A percentile compares a stretch with the other conserved stretches of the same genome.
These are phyloP conservation scores for Thalassiosira pacifica DNA, from an alignment of 352 stramenopile species.

Conservation along the genomic window DNA sequence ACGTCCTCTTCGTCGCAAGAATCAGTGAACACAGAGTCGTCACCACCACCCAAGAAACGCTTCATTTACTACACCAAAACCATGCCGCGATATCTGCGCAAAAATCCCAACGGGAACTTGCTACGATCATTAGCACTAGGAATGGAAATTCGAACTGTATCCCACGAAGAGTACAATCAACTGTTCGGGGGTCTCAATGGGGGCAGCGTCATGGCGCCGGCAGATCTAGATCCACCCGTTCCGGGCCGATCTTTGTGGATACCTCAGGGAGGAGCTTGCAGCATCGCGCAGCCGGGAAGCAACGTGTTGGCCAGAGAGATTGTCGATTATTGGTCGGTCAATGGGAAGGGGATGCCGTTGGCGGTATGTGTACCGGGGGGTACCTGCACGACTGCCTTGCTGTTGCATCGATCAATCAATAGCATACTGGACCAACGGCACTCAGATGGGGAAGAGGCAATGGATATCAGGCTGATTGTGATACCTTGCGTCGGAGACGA, in stretches of 20 bases:
- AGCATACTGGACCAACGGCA: constrained; percentile 40
- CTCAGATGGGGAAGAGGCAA: constrained; percentile 27
- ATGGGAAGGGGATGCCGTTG: constrained; percentile 69
- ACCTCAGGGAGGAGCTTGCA: constrained; percentile 78
- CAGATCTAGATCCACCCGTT: constrained; percentile 66
- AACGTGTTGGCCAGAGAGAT: constrained; percentile 73
- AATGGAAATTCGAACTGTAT: constrained; percentile 83
- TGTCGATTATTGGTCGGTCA: constrained; percentile 71
- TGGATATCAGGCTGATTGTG: constrained; percentile 83
- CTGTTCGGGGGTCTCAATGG: constrained; percentile 79
- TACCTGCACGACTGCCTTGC: constrained; percentile 79
- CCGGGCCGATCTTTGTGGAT: constrained; percentile 70
- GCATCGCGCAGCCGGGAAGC: constrained; percentile 61
- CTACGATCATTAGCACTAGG: constrained; percentile 76
- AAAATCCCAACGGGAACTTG: constrained; percentile 84
- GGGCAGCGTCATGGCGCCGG: constrained; percentile 54
- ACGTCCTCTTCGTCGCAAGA: background rate
- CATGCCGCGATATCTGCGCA: constrained; percentile 80
- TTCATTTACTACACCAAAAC: constrained; percentile 87
- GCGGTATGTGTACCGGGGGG: constrained; percentile 78
- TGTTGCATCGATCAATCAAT: constrained; percentile 71
- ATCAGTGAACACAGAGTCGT: background rate
- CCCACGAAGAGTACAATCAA: constrained; percentile 67
- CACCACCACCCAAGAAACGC: constrained; percentile 40
- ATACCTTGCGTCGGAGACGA: constrained; percentile 84